Conservation (phyloP, 805 yeast species). For the Kodamaea jinghongensis region DNA sequence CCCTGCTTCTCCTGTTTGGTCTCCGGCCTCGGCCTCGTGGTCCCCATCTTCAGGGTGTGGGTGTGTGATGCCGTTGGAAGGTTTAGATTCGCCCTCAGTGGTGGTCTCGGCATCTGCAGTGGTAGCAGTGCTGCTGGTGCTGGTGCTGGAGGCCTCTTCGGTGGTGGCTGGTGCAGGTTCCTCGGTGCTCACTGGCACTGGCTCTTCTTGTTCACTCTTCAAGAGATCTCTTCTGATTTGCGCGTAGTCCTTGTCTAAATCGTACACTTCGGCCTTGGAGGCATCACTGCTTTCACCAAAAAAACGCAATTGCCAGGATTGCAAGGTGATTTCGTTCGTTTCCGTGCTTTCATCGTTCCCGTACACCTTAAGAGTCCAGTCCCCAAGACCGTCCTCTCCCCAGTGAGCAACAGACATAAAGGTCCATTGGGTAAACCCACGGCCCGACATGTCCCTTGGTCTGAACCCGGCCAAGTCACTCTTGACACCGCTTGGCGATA, state of each 20-base stretch:
- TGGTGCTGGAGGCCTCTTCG: background rate
- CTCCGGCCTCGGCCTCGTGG: constrained; percentile 5
- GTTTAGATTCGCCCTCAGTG: background rate
- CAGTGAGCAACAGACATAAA: constrained; percentile 98
- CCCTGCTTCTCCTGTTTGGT: constrained; percentile 4
- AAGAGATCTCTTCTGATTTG: constrained; percentile 27
- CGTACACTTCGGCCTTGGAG: constrained; percentile 55
- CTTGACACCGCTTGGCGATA: constrained; percentile 71
- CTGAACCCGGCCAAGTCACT: constrained; percentile 76
- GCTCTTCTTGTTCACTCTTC: constrained; percentile 7
- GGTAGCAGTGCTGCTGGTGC: background rate
- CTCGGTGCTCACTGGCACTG: constrained; percentile 7
- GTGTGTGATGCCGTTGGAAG: background rate
- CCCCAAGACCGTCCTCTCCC: constrained; percentile 82
- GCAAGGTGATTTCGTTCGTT: constrained; percentile 38
- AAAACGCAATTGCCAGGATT: constrained; percentile 71
- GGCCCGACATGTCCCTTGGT: constrained; percentile 48
- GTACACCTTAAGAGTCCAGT: constrained; percentile 71
- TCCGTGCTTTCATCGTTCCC: constrained; percentile 31
- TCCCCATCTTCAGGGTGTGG: constrained; percentile 1
- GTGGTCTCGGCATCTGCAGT: background rate
- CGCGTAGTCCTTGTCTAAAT: constrained; percentile 48
- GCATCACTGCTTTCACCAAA: constrained; percentile 80
- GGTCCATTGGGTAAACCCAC: constrained; percentile 79
- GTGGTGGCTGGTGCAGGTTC: constrained; percentile 1